Conservation (phyloP, 139 green algal species). For the Microglena sp. region DNA sequence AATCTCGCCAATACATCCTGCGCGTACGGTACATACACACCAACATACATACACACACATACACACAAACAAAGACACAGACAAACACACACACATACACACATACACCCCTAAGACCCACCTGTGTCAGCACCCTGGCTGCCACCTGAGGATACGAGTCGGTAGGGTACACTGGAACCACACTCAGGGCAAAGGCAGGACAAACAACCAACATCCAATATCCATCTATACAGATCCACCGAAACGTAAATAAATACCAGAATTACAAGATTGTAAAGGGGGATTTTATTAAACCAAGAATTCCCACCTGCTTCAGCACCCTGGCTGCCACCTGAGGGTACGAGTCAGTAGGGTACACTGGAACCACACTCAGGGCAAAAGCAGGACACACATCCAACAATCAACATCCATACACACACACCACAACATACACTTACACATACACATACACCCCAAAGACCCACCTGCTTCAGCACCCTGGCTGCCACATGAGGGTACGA, state of each 20-base stretch:
- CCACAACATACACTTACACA: not conserved
- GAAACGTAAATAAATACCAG: no score
- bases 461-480: conserved; percentile 73
- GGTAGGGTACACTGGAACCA: no score
- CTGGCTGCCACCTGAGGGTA: conserved; percentile 63
- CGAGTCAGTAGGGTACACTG: conserved; percentile 73
- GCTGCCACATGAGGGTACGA: conserved; percentile 62
- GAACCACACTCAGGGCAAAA: conserved; percentile 42
- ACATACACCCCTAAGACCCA: conserved; percentile 14
- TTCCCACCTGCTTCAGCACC: conserved; percentile 76
- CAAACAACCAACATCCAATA: no score
- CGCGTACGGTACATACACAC: not conserved
- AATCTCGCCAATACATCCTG: conserved; percentile 14
- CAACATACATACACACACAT: not conserved
- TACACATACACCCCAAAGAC: not conserved
- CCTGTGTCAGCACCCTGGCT: conserved; percentile 72
- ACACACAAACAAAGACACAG: conserved; percentile 3
- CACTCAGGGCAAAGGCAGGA: no score
- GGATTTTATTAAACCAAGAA: no score
- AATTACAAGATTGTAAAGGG: no score
- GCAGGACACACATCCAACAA: not conserved
- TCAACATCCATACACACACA: conserved; percentile 1
- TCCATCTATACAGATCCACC: no score
- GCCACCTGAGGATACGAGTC: conserved; percentile 73
- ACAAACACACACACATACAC: not conserved